Evolutionary conservation across 805 yeast species (phyloP), one percentile per base, ranked within the genome.

Genomic region (Geotrichum ghanense): DNA sequence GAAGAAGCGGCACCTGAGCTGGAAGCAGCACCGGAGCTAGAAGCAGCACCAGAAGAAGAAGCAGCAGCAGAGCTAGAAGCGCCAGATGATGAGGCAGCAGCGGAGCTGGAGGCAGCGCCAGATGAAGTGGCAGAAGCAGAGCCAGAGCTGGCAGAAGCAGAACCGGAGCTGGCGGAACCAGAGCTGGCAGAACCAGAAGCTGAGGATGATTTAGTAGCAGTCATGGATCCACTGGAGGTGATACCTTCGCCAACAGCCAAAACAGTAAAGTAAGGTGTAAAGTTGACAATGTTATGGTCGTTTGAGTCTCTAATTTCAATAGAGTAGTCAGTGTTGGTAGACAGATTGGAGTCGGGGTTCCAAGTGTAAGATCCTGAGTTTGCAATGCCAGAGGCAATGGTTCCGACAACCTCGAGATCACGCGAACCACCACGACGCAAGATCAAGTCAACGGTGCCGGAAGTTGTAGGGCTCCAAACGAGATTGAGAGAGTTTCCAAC

Each of bases 361-460:
- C 67, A 63, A 17, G 47, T 26, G 45, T 51, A 56, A 17, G 48
- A 12, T 16, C 67, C 66, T 25, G 53, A 42, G 58, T 63, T 62
- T 41, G 51, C 51, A 27, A 59, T 41, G 35, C 45, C 51, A 3
- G 51, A 21, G 12, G 62, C 67, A 43, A 63, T 57, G 23, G 55
- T 53, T 46, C 42, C 24, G 16, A 55, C 45, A 20, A 54, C 46
- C 19, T 31, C 42, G 40, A 63, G 51, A 45, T 59, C 48, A 37
- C 47, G n/a, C 23, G 60, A 50, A 22, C 49, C 56, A 24, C 66
- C 66, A 14, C n/a, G 9, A 45, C 57, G 50, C 21, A 62, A 51
- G 40, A 61, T 42, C 35, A 63, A 51, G 45, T 50, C 50, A 46
- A 63, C 57, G 25, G 49, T 53, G 10, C 50, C 53, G 6, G 39